These are phyloP conservation scores for Blastocystis sp. DNA, from an alignment of 352 stramenopile species.

Conservation along the genomic window DNA sequence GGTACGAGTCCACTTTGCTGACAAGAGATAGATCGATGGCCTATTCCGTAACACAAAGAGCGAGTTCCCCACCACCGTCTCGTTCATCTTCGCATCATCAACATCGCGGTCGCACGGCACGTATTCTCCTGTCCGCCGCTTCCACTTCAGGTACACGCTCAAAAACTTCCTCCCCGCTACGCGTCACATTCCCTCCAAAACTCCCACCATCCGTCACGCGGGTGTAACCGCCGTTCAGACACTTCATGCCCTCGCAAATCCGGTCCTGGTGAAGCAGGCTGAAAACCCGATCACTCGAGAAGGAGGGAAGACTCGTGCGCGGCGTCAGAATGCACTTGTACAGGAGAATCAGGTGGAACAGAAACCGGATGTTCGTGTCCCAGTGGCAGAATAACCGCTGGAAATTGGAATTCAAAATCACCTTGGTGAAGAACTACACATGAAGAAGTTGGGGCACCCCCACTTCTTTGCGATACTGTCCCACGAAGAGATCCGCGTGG, in stretches of 20 bases:
- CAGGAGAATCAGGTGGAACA: slow-evolving; percentile 50
- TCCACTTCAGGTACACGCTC: slow-evolving; percentile 33
- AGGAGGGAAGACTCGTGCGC: not conserved
- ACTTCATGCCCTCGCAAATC: not conserved
- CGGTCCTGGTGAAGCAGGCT: not conserved
- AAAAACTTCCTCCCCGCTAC: not conserved
- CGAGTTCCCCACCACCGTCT: not conserved
- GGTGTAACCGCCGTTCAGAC: not conserved
- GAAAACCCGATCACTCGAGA: slow-evolving; percentile 17
- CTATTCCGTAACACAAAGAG: not conserved
- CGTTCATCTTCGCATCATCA: not conserved
- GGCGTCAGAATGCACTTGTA: not conserved
- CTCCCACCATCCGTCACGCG: not conserved
- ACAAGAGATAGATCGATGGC: slow-evolving; percentile 29
- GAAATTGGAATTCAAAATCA: slow-evolving; percentile 40
- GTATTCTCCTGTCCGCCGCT: not conserved
- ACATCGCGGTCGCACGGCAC: not conserved
- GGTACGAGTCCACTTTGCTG: slow-evolving; percentile 48
- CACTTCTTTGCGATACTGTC: not conserved
- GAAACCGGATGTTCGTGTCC: slow-evolving; percentile 29
- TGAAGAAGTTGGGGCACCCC: not conserved
- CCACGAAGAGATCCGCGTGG: slow-evolving; percentile 38
- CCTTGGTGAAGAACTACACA: slow-evolving; percentile 18
- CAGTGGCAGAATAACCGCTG: slow-evolving; percentile 48
- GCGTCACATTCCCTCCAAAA: not conserved